Percentiles rank a stretch among this genome's conserved stretches.
Conservation (phyloP, 306 rosid genomes). For the Prunus padus region DNA sequence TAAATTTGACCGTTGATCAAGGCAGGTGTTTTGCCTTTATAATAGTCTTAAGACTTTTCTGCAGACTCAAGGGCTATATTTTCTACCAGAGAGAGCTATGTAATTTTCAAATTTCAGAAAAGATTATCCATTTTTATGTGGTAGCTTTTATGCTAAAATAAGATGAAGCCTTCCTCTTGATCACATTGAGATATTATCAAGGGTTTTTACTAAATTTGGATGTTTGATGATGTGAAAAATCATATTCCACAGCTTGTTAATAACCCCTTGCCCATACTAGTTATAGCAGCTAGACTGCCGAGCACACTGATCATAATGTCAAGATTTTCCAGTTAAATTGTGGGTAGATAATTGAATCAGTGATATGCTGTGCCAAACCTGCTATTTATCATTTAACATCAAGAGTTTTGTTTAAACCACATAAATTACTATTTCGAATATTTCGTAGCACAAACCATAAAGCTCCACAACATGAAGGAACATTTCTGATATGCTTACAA, state of each 20-base stretch:
- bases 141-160: no score
- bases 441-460: neutral
- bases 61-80: no score
- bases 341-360: neutral
- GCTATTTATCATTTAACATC: neutral
- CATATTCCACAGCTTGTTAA: neutral
- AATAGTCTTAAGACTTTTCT: no score
- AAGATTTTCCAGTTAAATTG: neutral
- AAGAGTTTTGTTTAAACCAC: neutral
- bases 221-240: neutral
- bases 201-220: neutral
- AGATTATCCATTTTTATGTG: no score
- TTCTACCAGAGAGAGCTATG: no score
- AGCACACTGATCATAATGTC: neutral
- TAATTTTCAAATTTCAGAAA: neutral
- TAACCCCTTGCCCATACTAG: neutral
- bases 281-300: neutral
- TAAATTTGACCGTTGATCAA: conserved; percentile 35
- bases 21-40: neutral
- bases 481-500: neutral
- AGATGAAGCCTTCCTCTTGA: no score
- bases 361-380: neutral
- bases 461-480: neutral
- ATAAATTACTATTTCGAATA: neutral
- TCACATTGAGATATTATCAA: no score